Conservation (phyloP, 306 rosid genomes). For the Quercus glauca region DNA sequence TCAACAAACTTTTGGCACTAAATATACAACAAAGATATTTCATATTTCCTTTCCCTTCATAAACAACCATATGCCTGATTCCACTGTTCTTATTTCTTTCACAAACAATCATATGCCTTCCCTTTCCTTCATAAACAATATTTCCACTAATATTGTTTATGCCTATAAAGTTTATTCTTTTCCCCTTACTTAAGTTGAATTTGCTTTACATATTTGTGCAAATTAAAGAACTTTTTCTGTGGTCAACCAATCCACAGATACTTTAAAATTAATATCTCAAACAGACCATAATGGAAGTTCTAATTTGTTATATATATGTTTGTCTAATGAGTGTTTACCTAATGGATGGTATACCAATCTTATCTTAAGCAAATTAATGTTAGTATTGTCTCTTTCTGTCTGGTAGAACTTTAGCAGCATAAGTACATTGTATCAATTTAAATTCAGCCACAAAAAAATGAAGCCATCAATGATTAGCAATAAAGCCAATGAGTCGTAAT, state of each 20-base stretch:
- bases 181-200: too few relatives aligned
- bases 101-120: too few relatives aligned
- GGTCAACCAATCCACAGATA: constrained; percentile 12
- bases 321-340: constrained; percentile 21
- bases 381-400: constrained; percentile 7
- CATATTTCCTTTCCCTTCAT: not conserved
- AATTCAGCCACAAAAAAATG: not conserved
- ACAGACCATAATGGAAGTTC: too few relatives aligned
- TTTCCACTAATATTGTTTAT: not conserved
- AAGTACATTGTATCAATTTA: not conserved
- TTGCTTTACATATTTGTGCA: too few relatives aligned
- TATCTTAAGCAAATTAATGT: not conserved
- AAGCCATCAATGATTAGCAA: not conserved
- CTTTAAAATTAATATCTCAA: too few relatives aligned
- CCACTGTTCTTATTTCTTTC: not conserved
- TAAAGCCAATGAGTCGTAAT: not conserved
- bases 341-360: constrained; percentile 40
- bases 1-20: constrained; percentile 24
- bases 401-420: not conserved
- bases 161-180: too few relatives aligned
- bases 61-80: constrained; percentile 18
- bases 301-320: not conserved
- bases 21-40: constrained; percentile 9
- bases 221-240: not conserved
- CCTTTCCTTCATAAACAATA: constrained; percentile 6